These are phyloP conservation scores for Cornus suecica DNA, from an alignment of 148 eudicot species.

Conservation along the genomic window DNA sequence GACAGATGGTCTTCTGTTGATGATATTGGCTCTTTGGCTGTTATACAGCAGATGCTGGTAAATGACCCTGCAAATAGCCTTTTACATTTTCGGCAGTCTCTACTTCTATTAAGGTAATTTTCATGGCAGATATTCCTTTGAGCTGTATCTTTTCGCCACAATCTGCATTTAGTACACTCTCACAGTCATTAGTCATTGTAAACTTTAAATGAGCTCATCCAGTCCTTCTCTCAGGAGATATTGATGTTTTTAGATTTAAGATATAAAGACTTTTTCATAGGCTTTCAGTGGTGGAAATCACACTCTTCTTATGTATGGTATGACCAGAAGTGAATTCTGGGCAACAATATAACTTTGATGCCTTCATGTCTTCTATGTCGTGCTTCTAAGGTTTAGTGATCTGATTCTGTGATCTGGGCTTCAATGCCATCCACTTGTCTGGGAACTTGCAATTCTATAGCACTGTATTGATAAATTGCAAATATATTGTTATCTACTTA, in stretches of 20 bases:
- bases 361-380: background rate
- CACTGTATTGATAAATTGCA: background rate
- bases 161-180: background rate
- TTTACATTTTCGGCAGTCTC: constrained; percentile 71
- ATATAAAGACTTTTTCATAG: background rate
- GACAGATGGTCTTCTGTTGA: constrained; percentile 88
- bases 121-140: constrained; percentile 2
- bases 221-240: background rate
- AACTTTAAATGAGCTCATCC: background rate
- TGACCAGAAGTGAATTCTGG: background rate
- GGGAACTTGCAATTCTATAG: background rate
- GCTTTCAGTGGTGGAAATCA: background rate
- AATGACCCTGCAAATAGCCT: constrained; percentile 83
- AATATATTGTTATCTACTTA: background rate
- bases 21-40: constrained; percentile 88
- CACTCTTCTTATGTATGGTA: background rate
- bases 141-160: background rate
- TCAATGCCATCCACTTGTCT: background rate
- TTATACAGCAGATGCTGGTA: constrained; percentile 73
- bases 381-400: background rate
- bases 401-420: background rate
- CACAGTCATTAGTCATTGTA: background rate
- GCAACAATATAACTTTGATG: background rate
- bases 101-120: constrained; percentile 70
- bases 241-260: background rate